These are phyloP conservation scores for Colletotrichum ledebouriae DNA, from an alignment of 2,329 filamentous ascomycete species.

Conservation along the genomic window DNA sequence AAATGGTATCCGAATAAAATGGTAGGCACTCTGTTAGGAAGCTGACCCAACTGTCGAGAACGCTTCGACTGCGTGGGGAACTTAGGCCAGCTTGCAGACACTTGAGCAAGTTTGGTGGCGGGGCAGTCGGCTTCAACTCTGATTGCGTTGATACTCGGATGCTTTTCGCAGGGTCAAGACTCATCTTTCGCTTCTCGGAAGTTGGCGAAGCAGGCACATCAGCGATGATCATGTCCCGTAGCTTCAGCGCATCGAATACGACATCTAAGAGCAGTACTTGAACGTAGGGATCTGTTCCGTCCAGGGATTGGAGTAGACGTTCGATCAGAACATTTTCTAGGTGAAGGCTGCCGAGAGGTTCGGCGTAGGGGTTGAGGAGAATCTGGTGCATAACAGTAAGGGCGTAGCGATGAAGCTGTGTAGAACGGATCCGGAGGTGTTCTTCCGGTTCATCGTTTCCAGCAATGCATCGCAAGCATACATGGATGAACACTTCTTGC, in stretches of 20 bases:
- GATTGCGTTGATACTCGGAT: constrained; percentile 55
- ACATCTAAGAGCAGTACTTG: constrained; percentile 85
- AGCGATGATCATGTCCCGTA: constrained; percentile 62
- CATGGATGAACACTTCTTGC: constrained; percentile 76
- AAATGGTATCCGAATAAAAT: constrained; percentile 85
- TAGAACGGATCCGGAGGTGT: constrained; percentile 63
- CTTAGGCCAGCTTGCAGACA: constrained; percentile 87
- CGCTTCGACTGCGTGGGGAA: constrained; percentile 77
- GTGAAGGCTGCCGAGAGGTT: constrained; percentile 71
- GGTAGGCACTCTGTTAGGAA: constrained; percentile 88
- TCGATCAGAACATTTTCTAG: constrained; percentile 80
- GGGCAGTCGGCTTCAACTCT: constrained; percentile 59
- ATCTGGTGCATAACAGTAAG: constrained; percentile 79
- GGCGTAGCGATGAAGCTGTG: constrained; percentile 78
- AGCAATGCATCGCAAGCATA: constrained; percentile 74
- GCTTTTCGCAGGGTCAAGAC: constrained; percentile 57
- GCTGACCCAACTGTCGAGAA: constrained; percentile 91
- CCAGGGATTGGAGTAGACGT: constrained; percentile 72
- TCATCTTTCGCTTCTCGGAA: constrained; percentile 61
- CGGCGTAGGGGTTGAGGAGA: constrained; percentile 72
- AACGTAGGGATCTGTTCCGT: constrained; percentile 74
- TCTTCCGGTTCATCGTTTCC: constrained; percentile 54
- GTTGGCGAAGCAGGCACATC: constrained; percentile 60
- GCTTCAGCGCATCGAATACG: constrained; percentile 79
- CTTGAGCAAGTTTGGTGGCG: constrained; percentile 80